Conservation (phyloP, 257 asterid species). For the Eucommia ulmoides region DNA sequence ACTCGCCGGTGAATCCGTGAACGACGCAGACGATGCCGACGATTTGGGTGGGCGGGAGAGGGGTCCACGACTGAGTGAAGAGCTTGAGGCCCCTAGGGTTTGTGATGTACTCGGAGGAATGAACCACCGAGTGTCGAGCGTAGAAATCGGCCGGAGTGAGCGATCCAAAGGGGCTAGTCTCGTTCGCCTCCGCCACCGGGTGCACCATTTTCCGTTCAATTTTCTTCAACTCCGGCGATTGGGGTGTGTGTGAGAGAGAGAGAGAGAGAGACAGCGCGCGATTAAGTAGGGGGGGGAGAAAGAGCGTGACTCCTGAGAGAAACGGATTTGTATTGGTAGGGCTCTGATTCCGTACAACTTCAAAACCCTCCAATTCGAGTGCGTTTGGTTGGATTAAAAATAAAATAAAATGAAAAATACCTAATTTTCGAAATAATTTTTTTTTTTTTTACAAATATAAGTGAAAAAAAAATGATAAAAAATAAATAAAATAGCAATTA, state of each 20-base stretch:
- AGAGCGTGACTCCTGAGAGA: background rate
- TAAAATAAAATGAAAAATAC: too few relatives aligned
- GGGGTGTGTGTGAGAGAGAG: background rate
- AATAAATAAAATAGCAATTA: too few relatives aligned
- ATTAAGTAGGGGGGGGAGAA: background rate
- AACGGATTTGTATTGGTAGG: too few relatives aligned
- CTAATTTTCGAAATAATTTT: too few relatives aligned
- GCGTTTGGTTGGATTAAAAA: too few relatives aligned
- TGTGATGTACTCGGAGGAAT: conserved; percentile 63
- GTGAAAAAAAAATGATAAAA: too few relatives aligned
- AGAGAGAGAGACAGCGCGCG: background rate
- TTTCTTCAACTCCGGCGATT: background rate
- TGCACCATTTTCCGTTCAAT: conserved; percentile 32
- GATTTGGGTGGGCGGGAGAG: conserved; percentile 30
- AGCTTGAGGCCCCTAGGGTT: conserved; percentile 58
- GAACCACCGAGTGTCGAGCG: conserved; percentile 57
- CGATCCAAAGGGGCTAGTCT: conserved; percentile 62
- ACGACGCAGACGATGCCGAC: conserved; percentile 64
- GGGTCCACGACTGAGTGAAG: conserved; percentile 94
- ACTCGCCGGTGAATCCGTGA: conserved; percentile 97
- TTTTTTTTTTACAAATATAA: too few relatives aligned
- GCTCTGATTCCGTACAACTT: too few relatives aligned
- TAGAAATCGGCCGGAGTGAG: conserved; percentile 60
- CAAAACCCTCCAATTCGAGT: too few relatives aligned
- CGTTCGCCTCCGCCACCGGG: conserved; percentile 78